Conservation (phyloP, 2,329 filamentous ascomycete genomes). For the Beauveria rudraprayagi region DNA sequence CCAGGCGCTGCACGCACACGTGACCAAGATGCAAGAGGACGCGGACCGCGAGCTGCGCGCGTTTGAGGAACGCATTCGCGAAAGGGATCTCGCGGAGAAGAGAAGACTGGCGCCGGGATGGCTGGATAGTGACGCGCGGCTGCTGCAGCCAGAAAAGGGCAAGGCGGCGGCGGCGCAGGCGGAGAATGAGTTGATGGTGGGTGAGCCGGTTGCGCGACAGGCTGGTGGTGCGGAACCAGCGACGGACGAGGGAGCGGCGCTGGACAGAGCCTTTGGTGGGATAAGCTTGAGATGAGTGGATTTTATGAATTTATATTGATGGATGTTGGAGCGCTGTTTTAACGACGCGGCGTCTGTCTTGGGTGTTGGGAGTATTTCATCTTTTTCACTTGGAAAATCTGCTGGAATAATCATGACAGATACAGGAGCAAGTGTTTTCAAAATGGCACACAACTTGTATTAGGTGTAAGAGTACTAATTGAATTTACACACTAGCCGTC, state of each 20-base stretch:
- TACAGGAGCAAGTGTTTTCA: background rate
- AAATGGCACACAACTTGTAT: background rate
- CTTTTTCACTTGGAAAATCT: no score
- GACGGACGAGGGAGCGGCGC: constrained; percentile 44
- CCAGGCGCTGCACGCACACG: constrained; percentile 65
- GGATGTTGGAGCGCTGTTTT: no score
- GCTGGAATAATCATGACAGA: background rate
- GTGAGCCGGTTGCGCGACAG: background rate
- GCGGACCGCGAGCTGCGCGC: constrained; percentile 58
- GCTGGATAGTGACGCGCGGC: constrained; percentile 63
- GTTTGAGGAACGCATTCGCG: constrained; percentile 60
- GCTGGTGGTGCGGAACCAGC: constrained; percentile 28
- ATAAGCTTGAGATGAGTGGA: constrained; percentile 27
- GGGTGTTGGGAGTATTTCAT: no score
- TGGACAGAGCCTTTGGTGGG: constrained; percentile 50
- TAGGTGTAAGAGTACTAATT: constrained; percentile 9
- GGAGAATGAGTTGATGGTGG: constrained; percentile 2
- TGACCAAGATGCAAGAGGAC: constrained; percentile 59
- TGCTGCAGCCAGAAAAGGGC: constrained; percentile 59
- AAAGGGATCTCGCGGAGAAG: constrained; percentile 69
- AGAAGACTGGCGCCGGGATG: constrained; percentile 71
- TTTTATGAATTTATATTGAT: no score
- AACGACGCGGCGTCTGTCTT: no score
- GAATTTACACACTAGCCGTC: background rate
- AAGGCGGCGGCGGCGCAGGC: constrained; percentile 18